Evolutionary conservation across 257 asterid species (phyloP).

Genomic region (Anisodus tanguticus): DNA sequence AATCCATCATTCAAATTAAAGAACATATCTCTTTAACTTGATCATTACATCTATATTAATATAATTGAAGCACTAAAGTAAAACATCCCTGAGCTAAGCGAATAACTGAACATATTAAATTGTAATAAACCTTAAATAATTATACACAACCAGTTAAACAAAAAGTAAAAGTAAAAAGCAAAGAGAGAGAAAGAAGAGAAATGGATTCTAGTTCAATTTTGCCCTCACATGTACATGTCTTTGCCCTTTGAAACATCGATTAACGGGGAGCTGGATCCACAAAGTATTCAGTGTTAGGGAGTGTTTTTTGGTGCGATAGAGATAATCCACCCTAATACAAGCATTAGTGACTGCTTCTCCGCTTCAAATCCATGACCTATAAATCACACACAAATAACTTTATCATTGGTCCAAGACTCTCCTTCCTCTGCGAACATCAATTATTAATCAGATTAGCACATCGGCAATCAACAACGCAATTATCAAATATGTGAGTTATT

Average conservation of each 20-base stretch:
- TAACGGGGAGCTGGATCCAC: no score
- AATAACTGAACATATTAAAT: background rate
- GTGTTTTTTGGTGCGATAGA: no score
- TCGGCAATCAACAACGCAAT: conserved; percentile 52
- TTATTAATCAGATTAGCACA: no score
- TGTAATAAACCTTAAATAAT: background rate
- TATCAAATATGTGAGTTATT: conserved; percentile 80
- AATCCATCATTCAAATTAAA: background rate
- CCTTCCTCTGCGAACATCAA: no score
- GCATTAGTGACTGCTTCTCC: no score
- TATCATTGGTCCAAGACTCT: no score
- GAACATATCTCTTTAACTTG: background rate
- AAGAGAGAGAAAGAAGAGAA: background rate
- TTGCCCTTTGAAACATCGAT: conserved; percentile 56
- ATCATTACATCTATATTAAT: background rate
- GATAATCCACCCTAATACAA: no score
- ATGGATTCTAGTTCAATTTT: background rate
- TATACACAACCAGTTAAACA: background rate
- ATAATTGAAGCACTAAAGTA: conserved; percentile 24
- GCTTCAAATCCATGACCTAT: no score
- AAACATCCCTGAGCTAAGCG: background rate
- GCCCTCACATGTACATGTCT: conserved; percentile 80
- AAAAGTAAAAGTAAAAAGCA: no score
- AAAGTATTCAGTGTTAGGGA: no score
- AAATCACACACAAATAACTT: no score